Evolutionary conservation across 768 basidiomycete genomes (phyloP), one percentile per base, ranked within the genome.

Genomic region (Russula earlei): DNA sequence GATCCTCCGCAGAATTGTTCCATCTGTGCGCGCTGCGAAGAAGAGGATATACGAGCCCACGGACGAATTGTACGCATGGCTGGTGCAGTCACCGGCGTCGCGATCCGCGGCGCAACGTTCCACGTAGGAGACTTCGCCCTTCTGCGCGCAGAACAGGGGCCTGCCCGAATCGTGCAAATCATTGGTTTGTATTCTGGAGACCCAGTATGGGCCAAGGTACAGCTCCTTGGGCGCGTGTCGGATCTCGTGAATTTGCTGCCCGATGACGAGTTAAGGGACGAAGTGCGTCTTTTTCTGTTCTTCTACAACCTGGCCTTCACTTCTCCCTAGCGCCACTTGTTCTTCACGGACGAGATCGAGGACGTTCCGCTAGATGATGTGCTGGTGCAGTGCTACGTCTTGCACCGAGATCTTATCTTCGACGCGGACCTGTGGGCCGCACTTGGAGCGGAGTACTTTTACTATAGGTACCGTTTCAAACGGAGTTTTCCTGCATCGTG

Each of bases 61-160:
- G 61, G 25, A 1, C 65, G 58, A 27, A 62, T 77, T n/a, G 55
- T 61, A 40, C 57, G 57, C 27, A 41, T 25, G 5, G 47, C 33
- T 4, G 52, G 52, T 7, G 12, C 11, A 3, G 20, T 33, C 0
- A 67, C 67, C 19, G 84, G 80, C 0, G 55, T 86, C 24, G 66
- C 71, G 0, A 80, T 72, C 63, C 68, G 67, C 10, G 79, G 78
- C 0, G 61, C 70, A 1, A 68, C 67, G 0, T 89, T 82, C 58
- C 88, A 91, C 52, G 47, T 71, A 0, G 68, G 80, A 41, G 87
- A 90, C 36, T 86, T 78, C 58, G 78, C 80, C 5, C 69, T 82
- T 5, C 76, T 82, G 63, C 72, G 66, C 41, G 62, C 75, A 0
- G 66, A 71, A 0, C 58, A 71, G 1, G 82, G 82, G 0, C 77